phyloP scores from a whole-genome alignment of 306 rosid species.

The Abrus pulchellus region DNA sequence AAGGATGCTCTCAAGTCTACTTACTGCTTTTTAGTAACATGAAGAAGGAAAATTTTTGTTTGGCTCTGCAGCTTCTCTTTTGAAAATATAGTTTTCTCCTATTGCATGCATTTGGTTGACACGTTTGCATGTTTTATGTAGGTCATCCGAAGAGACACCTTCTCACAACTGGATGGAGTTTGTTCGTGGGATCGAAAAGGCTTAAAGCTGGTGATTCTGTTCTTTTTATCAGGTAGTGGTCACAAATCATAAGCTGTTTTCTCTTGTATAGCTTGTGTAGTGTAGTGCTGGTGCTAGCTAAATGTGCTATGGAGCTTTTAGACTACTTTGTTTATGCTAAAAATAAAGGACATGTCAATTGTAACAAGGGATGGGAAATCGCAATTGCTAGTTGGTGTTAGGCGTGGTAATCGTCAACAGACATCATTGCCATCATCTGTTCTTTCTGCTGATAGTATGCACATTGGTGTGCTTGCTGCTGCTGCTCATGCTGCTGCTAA shows the following conservation, averaged over 20 bases:
- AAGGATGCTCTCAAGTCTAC: constrained; percentile 45
- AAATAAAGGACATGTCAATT: constrained; percentile 1
- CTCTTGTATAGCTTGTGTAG: too few species aligned
- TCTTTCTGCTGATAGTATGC: constrained; percentile 98
- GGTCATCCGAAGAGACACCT: constrained; percentile 99
- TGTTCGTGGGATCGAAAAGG: constrained; percentile 89
- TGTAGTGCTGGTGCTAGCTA: background rate
- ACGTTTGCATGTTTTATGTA: constrained; percentile 38
- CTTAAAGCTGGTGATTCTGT: constrained; percentile 96
- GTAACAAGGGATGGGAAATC: constrained; percentile 87
- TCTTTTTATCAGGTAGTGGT: constrained; percentile 81
- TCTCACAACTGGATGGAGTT: constrained; percentile 98
- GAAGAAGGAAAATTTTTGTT: background rate
- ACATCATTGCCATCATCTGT: constrained; percentile 92
- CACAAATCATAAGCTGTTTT: too few species aligned
- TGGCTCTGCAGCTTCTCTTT: background rate
- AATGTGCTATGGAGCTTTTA: background rate
- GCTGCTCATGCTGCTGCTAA: constrained; percentile 98
- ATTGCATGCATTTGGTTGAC: background rate
- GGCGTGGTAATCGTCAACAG: constrained; percentile 97
- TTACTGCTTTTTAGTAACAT: too few species aligned
- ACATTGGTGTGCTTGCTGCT: constrained; percentile 98
- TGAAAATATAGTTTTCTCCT: background rate
- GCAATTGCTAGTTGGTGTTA: constrained; percentile 82
- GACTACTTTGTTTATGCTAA: constrained; percentile 19